phyloP scores from a whole-genome alignment of 2,329 filamentous ascomycete species.

The Beauveria bassiana region DNA sequence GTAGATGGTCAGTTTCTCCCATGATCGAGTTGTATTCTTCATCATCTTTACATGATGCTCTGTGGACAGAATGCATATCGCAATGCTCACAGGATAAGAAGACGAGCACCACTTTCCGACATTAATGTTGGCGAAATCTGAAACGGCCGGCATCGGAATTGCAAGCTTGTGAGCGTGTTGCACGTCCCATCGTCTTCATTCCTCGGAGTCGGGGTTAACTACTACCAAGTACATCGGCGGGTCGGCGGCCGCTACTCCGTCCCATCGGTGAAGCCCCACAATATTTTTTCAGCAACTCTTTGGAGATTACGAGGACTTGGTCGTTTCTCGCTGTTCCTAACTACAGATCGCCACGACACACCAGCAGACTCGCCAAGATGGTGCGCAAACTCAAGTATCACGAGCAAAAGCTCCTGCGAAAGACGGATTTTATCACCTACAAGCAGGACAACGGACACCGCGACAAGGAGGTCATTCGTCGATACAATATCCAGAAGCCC shows the following conservation, averaged over 20 bases:
- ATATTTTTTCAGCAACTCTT: constrained; percentile 5
- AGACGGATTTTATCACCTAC: constrained; percentile 90
- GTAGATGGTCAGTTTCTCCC: too few relatives aligned
- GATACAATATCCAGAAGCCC: constrained; percentile 87
- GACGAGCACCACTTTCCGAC: too few relatives aligned
- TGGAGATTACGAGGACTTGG: background rate
- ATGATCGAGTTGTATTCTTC: too few relatives aligned
- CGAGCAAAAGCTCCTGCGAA: constrained; percentile 90
- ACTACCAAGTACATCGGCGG: background rate
- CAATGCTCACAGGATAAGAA: too few relatives aligned
- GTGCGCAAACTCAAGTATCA: constrained; percentile 94
- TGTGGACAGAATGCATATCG: too few relatives aligned
- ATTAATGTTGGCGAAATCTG: too few relatives aligned
- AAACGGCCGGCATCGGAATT: too few relatives aligned
- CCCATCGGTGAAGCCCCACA: constrained; percentile 1
- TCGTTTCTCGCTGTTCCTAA: background rate
- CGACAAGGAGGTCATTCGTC: constrained; percentile 67
- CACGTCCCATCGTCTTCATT: background rate
- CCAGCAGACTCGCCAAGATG: constrained; percentile 47
- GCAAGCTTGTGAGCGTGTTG: background rate
- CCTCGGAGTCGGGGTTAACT: too few relatives aligned
- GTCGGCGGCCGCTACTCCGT: constrained; percentile 7
- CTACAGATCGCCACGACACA: background rate
- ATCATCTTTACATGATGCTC: too few relatives aligned
- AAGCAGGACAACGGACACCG: constrained; percentile 83